These are phyloP conservation scores for Ormosia semicastrata DNA, from an alignment of 306 rosid genomes.

Conservation along the genomic window DNA sequence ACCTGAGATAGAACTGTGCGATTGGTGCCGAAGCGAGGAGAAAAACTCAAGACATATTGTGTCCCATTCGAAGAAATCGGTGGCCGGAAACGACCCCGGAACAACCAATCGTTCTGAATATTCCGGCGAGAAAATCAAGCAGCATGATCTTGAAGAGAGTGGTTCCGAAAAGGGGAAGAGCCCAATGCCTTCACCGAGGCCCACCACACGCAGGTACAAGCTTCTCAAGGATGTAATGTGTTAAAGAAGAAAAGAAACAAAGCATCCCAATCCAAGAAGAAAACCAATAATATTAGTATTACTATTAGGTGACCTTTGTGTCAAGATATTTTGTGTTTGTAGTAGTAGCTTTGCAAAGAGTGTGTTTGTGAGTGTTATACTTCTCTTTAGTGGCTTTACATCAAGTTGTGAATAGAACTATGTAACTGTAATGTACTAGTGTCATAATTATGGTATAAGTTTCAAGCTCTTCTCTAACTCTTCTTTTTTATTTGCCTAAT, in stretches of 20 bases:
- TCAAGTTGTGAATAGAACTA: slow-evolving; percentile 62
- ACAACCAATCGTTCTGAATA: slow-evolving; percentile 60
- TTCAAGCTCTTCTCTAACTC: slow-evolving; percentile 21
- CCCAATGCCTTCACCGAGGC: slow-evolving; percentile 68
- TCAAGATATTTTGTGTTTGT: slow-evolving; percentile 35
- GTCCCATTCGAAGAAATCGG: slow-evolving; percentile 50
- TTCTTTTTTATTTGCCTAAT: not conserved
- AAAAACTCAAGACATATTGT: slow-evolving; percentile 46
- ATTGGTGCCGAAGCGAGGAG: slow-evolving; percentile 92
- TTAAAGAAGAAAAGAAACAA: slow-evolving; percentile 11
- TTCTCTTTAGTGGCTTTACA: slow-evolving; percentile 21
- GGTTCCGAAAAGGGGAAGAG: slow-evolving; percentile 54
- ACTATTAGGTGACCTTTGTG: slow-evolving; percentile 18
- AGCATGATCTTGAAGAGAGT: slow-evolving; percentile 51
- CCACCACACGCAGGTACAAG: slow-evolving; percentile 94
- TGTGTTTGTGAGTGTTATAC: slow-evolving; percentile 29
- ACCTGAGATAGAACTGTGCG: slow-evolving; percentile 76
- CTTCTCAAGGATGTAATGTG: slow-evolving; percentile 99
- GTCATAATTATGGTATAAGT: slow-evolving; percentile 28
- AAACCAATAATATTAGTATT: not conserved
- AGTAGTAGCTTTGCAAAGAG: slow-evolving; percentile 33
- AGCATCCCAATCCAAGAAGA: not conserved
- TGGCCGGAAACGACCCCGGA: slow-evolving; percentile 31
- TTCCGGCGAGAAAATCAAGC: slow-evolving; percentile 63
- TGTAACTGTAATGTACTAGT: slow-evolving; percentile 29